Conservation (phyloP, 176 grass and related monocot species). For the Rhynchospora tenuis region DNA sequence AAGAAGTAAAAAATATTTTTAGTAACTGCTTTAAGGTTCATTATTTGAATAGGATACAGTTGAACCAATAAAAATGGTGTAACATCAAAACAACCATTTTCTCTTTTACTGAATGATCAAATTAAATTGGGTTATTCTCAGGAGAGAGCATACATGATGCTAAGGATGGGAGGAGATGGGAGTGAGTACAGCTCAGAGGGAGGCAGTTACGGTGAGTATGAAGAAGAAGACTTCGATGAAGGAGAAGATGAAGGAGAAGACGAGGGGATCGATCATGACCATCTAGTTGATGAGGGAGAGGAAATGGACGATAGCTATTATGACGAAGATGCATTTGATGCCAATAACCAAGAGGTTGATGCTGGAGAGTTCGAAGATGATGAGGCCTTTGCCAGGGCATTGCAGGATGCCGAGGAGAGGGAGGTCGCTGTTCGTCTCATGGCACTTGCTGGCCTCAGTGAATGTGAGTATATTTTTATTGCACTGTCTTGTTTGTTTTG, state of each 20-base stretch:
- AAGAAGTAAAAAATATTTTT: neutral
- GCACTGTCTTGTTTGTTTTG: neutral
- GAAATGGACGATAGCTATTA: constrained; percentile 67
- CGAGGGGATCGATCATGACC: constrained; percentile 19
- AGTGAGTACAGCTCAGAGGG: constrained; percentile 92
- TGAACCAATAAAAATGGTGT: neutral
- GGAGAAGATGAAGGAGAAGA: constrained; percentile 45
- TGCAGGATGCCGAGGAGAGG: constrained; percentile 87
- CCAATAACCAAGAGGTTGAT: constrained; percentile 44
- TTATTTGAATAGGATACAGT: neutral
- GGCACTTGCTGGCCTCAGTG: constrained; percentile 74
- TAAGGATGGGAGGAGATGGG: constrained; percentile 56
- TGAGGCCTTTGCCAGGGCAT: constrained; percentile 70
- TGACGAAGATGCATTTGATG: constrained; percentile 54
- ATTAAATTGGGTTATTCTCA: constrained; percentile 23
- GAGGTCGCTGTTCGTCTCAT: constrained; percentile 71
- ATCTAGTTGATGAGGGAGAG: constrained; percentile 24
- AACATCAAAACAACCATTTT: neutral
- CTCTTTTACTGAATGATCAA: constrained; percentile 23
- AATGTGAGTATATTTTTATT: constrained; percentile 44
- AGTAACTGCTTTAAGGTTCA: neutral
- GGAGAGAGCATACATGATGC: constrained; percentile 99
- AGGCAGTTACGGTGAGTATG: constrained; percentile 69
- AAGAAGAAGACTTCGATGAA: constrained; percentile 52
- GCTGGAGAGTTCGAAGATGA: constrained; percentile 64